Percentiles rank a stretch among this genome's conserved stretches.
phyloP scores from a whole-genome alignment of 2,329 filamentous ascomycete species.

The Fusarium algeriense region DNA sequence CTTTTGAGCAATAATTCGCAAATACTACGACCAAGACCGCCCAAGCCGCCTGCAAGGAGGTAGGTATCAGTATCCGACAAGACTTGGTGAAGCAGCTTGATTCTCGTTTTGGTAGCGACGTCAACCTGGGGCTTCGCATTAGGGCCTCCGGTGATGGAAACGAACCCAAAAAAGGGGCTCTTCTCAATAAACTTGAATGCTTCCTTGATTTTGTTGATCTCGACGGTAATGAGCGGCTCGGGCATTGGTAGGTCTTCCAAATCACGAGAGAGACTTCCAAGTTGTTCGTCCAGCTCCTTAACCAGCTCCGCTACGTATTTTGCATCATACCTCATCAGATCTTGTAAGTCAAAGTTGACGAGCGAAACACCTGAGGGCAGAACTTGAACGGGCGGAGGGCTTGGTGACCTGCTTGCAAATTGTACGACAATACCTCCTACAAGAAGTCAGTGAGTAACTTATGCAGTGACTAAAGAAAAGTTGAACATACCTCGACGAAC shows the following conservation, averaged over 20 bases:
- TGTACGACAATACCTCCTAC: slow-evolving; percentile 53
- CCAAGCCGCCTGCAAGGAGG: slow-evolving; percentile 67
- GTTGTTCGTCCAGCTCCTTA: slow-evolving; percentile 25
- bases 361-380: slow-evolving; percentile 44
- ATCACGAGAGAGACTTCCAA: neutral
- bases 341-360: slow-evolving; percentile 51
- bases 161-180: slow-evolving; percentile 45
- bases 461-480: neutral
- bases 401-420: slow-evolving; percentile 44
- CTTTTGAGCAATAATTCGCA: slow-evolving; percentile 62
- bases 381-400: slow-evolving; percentile 26
- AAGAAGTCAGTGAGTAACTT: slow-evolving; percentile 17
- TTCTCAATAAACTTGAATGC: slow-evolving; percentile 47
- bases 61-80: slow-evolving; percentile 61
- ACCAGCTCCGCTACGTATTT: slow-evolving; percentile 50
- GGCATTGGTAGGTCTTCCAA: neutral
- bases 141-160: slow-evolving; percentile 30
- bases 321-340: slow-evolving; percentile 50
- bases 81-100: slow-evolving; percentile 47
- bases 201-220: slow-evolving; percentile 41
- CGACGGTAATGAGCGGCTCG: slow-evolving; percentile 14
- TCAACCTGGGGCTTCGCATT: slow-evolving; percentile 33
- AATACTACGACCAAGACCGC: slow-evolving; percentile 68
- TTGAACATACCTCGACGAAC: slow-evolving; percentile 52
- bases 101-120: slow-evolving; percentile 36